Evolutionary conservation across 2,329 filamentous ascomycete genomes (phyloP).

Genomic region (Xylaria multiplex): DNA sequence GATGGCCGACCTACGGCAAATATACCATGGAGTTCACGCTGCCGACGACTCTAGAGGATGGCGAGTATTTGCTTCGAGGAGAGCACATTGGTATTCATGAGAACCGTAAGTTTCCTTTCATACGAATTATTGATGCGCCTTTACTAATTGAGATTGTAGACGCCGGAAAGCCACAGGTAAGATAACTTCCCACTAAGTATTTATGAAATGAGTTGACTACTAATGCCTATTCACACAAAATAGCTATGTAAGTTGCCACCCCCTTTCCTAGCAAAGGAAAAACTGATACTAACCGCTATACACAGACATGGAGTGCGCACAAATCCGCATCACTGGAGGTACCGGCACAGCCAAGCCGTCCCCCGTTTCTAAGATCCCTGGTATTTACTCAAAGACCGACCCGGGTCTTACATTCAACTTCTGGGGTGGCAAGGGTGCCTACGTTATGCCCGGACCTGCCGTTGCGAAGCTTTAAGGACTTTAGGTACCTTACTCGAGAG

Average conservation of each 20-base stretch:
- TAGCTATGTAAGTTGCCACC: slow-evolving; percentile 27
- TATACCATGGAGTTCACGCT: slow-evolving; percentile 56
- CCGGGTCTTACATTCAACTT: slow-evolving; percentile 44
- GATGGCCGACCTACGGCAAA: slow-evolving; percentile 52
- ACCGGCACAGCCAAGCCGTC: slow-evolving; percentile 39
- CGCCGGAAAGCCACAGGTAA: slow-evolving; percentile 46
- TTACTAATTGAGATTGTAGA: slow-evolving; percentile 40
- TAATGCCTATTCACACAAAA: not conserved
- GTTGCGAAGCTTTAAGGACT: slow-evolving; percentile 29
- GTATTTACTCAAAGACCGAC: slow-evolving; percentile 48
- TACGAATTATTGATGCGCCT: not conserved
- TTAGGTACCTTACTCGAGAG: not conserved
- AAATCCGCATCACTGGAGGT: slow-evolving; percentile 41
- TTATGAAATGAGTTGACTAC: not conserved
- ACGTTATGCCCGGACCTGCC: slow-evolving; percentile 45
- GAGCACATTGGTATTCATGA: slow-evolving; percentile 60
- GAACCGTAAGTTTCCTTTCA: slow-evolving; percentile 37
- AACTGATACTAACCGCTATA: slow-evolving; percentile 9
- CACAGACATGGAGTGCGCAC: slow-evolving; percentile 44
- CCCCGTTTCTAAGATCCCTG: slow-evolving; percentile 53
- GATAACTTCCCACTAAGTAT: not conserved
- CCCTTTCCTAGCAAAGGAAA: not conserved
- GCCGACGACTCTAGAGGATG: slow-evolving; percentile 53
- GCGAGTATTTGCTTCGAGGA: slow-evolving; percentile 57
- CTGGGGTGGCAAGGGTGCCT: slow-evolving; percentile 41